phyloP scores from a whole-genome alignment of 176 grass and related monocot genomes.

The Lolium multiflorum region DNA sequence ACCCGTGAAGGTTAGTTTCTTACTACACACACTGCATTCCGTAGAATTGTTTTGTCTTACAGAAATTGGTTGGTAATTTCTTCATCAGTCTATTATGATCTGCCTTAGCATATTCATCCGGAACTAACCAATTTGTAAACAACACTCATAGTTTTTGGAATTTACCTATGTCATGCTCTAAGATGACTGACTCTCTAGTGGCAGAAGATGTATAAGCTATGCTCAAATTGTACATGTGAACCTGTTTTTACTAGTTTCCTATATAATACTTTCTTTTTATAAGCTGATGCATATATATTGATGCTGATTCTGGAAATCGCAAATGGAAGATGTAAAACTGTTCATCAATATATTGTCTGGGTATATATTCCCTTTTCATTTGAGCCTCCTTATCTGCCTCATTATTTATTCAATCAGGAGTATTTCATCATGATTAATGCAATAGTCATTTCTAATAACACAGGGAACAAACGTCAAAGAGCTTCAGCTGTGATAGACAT shows the following conservation, averaged over 20 bases:
- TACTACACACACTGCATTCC: neutral
- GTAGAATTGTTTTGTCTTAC: slow-evolving; percentile 6
- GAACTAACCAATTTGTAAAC: slow-evolving; percentile 16
- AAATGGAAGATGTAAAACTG: slow-evolving; percentile 24
- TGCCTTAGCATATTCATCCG: slow-evolving; percentile 12
- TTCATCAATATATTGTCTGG: neutral
- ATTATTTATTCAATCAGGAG: slow-evolving; percentile 3
- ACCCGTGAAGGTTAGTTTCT: slow-evolving; percentile 46
- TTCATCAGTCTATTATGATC: neutral
- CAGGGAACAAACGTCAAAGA: slow-evolving; percentile 48
- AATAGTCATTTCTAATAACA: slow-evolving; percentile 10
- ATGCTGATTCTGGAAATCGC: neutral
- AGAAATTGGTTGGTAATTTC: slow-evolving; percentile 3
- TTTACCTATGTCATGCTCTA: slow-evolving; percentile 18
- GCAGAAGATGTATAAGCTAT: neutral
- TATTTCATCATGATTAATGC: slow-evolving; percentile 1
- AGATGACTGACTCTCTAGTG: slow-evolving; percentile 4
- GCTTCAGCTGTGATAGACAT: slow-evolving; percentile 24
- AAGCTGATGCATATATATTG: slow-evolving; percentile 1
- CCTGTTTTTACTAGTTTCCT: slow-evolving; percentile 1
- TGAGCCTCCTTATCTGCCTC: neutral
- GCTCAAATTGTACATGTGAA: neutral
- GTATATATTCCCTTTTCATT: neutral
- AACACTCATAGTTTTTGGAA: neutral
- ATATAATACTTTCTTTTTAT: neutral